Percentiles rank a stretch among this genome's conserved stretches.
Evolutionary conservation across 345 rosid species (phyloP).

Genomic region (Pelargonium nanum): DNA sequence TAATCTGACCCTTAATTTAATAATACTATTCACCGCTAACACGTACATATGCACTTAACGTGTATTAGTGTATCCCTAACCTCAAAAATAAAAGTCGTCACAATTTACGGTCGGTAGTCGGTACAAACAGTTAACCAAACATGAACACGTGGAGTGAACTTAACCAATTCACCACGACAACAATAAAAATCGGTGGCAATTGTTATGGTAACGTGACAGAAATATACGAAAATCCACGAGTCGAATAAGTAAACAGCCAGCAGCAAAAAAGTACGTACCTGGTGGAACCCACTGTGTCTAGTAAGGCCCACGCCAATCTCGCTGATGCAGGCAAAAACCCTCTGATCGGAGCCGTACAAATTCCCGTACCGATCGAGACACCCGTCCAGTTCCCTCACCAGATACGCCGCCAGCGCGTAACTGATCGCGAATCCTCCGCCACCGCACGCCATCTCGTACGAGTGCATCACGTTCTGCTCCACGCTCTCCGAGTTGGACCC

Average conservation of each 20-base stretch:
- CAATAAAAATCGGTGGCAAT: no score
- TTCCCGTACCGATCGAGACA: constrained; percentile 52
- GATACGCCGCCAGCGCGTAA: constrained; percentile 48
- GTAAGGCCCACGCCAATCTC: constrained; percentile 75
- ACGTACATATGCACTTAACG: no score
- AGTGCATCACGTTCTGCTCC: constrained; percentile 58
- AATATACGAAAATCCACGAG: background rate
- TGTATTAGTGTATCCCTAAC: no score
- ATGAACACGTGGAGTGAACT: background rate
- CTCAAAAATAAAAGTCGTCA: no score
- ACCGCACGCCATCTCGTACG: constrained; percentile 82
- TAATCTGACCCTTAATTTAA: no score
- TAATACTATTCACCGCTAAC: no score
- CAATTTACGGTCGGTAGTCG: background rate
- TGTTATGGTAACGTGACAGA: background rate
- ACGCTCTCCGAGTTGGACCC: constrained; percentile 77
- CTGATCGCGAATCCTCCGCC: constrained; percentile 87
- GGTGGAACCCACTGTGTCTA: constrained; percentile 65
- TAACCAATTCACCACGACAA: no score
- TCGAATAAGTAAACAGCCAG: background rate
- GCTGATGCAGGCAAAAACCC: constrained; percentile 58
- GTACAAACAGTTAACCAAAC: background rate
- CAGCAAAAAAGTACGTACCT: constrained; percentile 32
- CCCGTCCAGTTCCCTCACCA: constrained; percentile 47
- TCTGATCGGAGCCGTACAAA: constrained; percentile 82